phyloP scores from a whole-genome alignment of 441 rosid genomes.

The Macaranga tanarius region DNA sequence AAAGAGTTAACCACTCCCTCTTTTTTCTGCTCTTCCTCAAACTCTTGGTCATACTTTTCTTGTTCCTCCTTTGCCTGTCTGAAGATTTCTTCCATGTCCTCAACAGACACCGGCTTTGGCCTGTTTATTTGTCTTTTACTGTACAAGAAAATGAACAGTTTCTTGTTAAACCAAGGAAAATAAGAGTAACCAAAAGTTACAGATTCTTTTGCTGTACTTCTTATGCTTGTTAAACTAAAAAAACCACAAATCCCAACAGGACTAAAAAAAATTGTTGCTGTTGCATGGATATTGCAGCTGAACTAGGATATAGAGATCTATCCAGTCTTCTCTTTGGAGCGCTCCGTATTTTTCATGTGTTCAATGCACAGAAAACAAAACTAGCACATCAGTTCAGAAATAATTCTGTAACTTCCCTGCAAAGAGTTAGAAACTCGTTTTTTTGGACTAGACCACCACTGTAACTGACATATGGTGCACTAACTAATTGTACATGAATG shows the following conservation, averaged over 20 bases:
- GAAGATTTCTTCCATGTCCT: slow-evolving; percentile 72
- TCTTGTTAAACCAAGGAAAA: background rate
- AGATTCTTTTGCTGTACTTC: background rate
- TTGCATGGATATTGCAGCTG: slow-evolving; percentile 58
- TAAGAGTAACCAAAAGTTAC: background rate
- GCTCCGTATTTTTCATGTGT: background rate
- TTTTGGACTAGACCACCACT: background rate
- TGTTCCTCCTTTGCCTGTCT: slow-evolving; percentile 73
- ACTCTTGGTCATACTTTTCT: slow-evolving; percentile 61
- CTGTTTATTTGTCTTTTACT: slow-evolving; percentile 73
- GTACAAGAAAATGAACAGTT: slow-evolving; percentile 17
- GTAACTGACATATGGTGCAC: background rate
- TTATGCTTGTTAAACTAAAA: too few relatives aligned
- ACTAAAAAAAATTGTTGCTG: background rate
- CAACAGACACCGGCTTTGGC: slow-evolving; percentile 65
- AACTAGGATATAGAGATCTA: slow-evolving; percentile 51
- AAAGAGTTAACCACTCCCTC: slow-evolving; percentile 28
- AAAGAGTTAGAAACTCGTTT: background rate
- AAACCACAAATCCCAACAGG: too few relatives aligned
- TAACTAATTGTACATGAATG: slow-evolving; percentile 14
- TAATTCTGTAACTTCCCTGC: background rate
- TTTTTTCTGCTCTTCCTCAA: slow-evolving; percentile 42
- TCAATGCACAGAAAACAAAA: background rate
- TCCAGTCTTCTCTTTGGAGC: slow-evolving; percentile 18
- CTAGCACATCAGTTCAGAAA: background rate